These are phyloP conservation scores for Daldinia bambusicola DNA, from an alignment of 495 filamentous ascomycete species.

Conservation along the genomic window DNA sequence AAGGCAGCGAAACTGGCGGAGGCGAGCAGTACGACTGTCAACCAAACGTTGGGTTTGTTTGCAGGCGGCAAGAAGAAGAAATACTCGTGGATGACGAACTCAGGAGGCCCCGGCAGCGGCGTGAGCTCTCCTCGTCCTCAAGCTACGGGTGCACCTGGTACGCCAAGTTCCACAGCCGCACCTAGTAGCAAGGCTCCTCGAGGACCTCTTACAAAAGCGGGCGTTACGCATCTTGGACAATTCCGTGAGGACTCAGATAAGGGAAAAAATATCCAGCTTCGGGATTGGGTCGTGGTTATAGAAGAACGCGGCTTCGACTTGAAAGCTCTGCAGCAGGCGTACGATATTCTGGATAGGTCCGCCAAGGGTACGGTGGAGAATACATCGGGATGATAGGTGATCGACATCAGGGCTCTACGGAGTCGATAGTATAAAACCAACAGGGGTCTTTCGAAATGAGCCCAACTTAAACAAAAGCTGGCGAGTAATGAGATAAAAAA, in stretches of 20 bases:
- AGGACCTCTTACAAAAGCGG: slow-evolving; percentile 44
- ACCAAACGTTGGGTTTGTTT: slow-evolving; percentile 64
- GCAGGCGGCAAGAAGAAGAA: slow-evolving; percentile 65
- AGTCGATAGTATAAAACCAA: not conserved
- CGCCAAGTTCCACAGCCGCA: slow-evolving; percentile 29
- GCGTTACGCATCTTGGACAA: slow-evolving; percentile 61
- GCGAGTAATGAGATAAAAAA: slow-evolving; percentile 8
- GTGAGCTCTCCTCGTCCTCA: slow-evolving; percentile 57
- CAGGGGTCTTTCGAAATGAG: not conserved
- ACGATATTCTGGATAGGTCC: slow-evolving; percentile 61
- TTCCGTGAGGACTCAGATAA: slow-evolving; percentile 71
- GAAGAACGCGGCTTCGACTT: slow-evolving; percentile 68
- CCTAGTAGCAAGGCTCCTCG: slow-evolving; percentile 27
- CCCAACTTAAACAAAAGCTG: not conserved
- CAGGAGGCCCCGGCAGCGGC: slow-evolving; percentile 55
- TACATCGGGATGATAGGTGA: slow-evolving; percentile 16
- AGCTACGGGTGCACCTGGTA: slow-evolving; percentile 45
- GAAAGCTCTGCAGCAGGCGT: slow-evolving; percentile 64
- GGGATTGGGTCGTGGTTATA: slow-evolving; percentile 73
- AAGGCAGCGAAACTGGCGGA: slow-evolving; percentile 65
- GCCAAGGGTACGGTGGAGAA: slow-evolving; percentile 33
- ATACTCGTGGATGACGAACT: slow-evolving; percentile 67
- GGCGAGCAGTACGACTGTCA: slow-evolving; percentile 65
- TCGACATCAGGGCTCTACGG: not conserved
- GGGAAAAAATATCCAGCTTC: slow-evolving; percentile 72